Conservation (phyloP, 2,329 filamentous ascomycete species). For the Grosmannia penicillata region DNA sequence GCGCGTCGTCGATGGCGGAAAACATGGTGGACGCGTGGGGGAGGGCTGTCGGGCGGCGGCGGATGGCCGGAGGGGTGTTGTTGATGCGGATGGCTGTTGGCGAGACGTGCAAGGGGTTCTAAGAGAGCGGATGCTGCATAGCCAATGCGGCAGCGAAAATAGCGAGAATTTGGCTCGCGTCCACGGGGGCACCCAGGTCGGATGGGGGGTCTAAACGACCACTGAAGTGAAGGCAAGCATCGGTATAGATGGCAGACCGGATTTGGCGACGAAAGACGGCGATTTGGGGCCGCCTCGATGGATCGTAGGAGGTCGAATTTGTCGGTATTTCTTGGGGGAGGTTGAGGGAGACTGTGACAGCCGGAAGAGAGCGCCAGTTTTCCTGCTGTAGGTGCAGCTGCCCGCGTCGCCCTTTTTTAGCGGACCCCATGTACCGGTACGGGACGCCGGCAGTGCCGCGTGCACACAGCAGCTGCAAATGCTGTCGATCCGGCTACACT, state of each 20-base stretch:
- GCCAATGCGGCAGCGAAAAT: constrained; percentile 6
- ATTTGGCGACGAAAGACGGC: constrained; percentile 25
- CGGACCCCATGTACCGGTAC: background rate
- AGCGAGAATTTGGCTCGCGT: constrained; percentile 26
- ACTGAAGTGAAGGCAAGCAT: constrained; percentile 35
- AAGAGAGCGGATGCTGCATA: constrained; percentile 7
- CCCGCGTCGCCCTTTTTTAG: background rate
- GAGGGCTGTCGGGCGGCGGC: background rate
- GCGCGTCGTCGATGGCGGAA: constrained; percentile 46
- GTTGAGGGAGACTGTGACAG: constrained; percentile 10
- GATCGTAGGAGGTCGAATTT: constrained; percentile 31
- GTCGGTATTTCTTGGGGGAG: constrained; percentile 10
- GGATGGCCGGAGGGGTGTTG: constrained; percentile 1
- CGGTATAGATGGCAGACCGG: constrained; percentile 31
- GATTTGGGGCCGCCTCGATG: constrained; percentile 34
- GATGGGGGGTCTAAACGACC: constrained; percentile 30
- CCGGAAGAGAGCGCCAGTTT: constrained; percentile 8
- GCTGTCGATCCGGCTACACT: too few relatives aligned
- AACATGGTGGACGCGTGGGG: constrained; percentile 32
- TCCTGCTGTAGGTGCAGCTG: background rate
- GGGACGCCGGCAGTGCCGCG: too few relatives aligned
- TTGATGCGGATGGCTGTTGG: constrained; percentile 14
- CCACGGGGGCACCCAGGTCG: constrained; percentile 29
- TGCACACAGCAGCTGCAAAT: too few relatives aligned
- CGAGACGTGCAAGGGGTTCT: constrained; percentile 13